A percentile compares a stretch with the other conserved stretches of the same genome.
These are phyloP conservation scores for Apostasia ramifera DNA, from an alignment of 106 monocot species.

Conservation along the genomic window DNA sequence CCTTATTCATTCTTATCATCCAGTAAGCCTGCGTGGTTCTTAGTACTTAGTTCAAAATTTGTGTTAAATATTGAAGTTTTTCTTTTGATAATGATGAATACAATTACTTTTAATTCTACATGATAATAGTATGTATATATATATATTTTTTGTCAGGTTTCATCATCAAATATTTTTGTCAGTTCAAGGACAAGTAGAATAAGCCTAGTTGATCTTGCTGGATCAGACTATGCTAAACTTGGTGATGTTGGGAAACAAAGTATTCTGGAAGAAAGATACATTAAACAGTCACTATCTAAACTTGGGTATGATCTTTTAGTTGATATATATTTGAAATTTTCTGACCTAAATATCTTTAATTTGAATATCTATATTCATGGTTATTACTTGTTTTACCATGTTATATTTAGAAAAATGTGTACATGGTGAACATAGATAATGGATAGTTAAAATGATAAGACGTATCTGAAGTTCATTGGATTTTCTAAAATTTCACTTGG, in stretches of 20 bases:
- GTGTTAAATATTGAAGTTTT: not conserved
- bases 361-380: too few species aligned
- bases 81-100: not conserved
- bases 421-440: too few species aligned
- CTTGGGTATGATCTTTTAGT: constrained; percentile 59
- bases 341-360: not conserved
- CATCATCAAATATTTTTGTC: constrained; percentile 51
- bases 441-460: too few species aligned
- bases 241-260: constrained; percentile 39
- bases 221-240: constrained; percentile 40
- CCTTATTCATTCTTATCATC: not conserved
- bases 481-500: too few species aligned
- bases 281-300: constrained; percentile 67
- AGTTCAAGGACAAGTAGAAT: constrained; percentile 83
- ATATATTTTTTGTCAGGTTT: constrained; percentile 28
- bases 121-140: not conserved
- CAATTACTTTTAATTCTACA: not conserved
- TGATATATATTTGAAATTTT: not conserved
- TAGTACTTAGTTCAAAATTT: not conserved
- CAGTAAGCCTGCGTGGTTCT: not conserved
- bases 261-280: constrained; percentile 47
- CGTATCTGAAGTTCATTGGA: too few species aligned
- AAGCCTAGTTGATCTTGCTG: constrained; percentile 92
- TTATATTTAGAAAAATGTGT: too few species aligned
- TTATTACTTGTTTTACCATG: too few species aligned